Conservation (phyloP, 495 filamentous ascomycete species). For the Annulohypoxylon bovei region DNA sequence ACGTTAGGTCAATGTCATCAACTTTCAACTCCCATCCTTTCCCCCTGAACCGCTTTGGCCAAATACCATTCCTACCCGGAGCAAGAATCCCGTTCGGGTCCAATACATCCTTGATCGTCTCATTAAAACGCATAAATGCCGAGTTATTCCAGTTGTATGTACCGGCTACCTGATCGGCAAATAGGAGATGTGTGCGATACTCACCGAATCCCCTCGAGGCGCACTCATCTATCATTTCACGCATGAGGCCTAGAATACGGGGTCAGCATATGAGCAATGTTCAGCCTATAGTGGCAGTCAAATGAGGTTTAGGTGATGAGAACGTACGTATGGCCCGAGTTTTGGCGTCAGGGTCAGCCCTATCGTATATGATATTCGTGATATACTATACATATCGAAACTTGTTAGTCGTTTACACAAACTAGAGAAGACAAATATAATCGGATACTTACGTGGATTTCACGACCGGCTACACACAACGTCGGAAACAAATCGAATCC, state of each 20-base stretch:
- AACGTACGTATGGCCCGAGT: background rate
- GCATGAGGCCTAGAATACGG: conserved; percentile 52
- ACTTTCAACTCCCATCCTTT: conserved; percentile 51
- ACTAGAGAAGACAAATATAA: background rate
- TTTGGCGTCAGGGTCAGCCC: conserved; percentile 47
- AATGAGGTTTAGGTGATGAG: background rate
- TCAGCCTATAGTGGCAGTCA: background rate
- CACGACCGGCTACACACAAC: conserved; percentile 62
- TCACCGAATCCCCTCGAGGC: conserved; percentile 60
- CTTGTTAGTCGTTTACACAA: background rate
- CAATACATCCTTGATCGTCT: conserved; percentile 60
- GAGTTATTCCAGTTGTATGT: conserved; percentile 63
- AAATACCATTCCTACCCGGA: conserved; percentile 61
- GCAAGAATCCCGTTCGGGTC: conserved; percentile 63
- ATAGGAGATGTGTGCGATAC: conserved; percentile 61
- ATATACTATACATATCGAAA: conserved; percentile 48
- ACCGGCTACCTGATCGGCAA: conserved; percentile 62
- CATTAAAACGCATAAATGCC: conserved; percentile 60
- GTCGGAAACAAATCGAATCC: conserved; percentile 64
- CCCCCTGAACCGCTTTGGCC: conserved; percentile 58
- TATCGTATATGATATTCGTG: conserved; percentile 58
- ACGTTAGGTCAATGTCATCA: conserved; percentile 40
- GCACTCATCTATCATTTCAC: conserved; percentile 53
- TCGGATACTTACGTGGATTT: conserved; percentile 55
- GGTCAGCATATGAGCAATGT: background rate